Evolutionary conservation across 2,329 filamentous ascomycete species (phyloP), one percentile per base, ranked within the genome.

Genomic region (Phialophora expanda): DNA sequence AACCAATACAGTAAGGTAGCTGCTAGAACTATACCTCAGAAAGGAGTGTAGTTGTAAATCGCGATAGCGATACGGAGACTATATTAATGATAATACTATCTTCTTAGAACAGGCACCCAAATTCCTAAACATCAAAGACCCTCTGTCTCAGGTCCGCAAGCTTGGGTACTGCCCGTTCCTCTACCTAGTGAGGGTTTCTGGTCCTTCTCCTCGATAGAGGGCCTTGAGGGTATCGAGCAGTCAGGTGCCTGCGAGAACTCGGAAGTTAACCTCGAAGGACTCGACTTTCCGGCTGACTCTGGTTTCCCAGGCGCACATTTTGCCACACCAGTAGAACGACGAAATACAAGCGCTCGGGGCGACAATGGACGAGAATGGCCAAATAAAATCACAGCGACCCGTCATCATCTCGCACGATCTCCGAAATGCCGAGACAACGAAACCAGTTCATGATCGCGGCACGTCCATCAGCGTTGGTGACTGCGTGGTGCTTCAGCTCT

Each of bases 371-470:
- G 24, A 44, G 22, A 41, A 56, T 22, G 66, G 66, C 20, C 30
- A n/a, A 17, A 48, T 38, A 20, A 51, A 68, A 38, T 24, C 38
- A 6, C 41, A 57, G 9, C 62, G 20, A 14, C n/a, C 22, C 17
- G 38, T 54, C 28, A 48, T 66, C 20, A 50, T 56, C 30, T 66
- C 66, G n/a, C 61, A 54, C 22, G 58, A 56, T 44, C 56, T 68
- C 22, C 60, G 41, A 48, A 46, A 65, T 50, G 6, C 22, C 56
- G 53, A 34, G 66, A 63, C 20, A 38, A 20, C 56, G 54, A 66
- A 26, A 59, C 63, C 2, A 28, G 28, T 24, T 44, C 51, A 11
- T 62, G 48, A 41, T 50, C 61, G 11, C 50, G 32, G 11, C 26
- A 53, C n/a, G 55, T 66, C 44, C 17, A 20, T 8, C 20, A 46